Evolutionary conservation across 768 basidiomycete genomes (phyloP), one percentile per base, ranked within the genome.

Genomic region (Mycena kentingensis): DNA sequence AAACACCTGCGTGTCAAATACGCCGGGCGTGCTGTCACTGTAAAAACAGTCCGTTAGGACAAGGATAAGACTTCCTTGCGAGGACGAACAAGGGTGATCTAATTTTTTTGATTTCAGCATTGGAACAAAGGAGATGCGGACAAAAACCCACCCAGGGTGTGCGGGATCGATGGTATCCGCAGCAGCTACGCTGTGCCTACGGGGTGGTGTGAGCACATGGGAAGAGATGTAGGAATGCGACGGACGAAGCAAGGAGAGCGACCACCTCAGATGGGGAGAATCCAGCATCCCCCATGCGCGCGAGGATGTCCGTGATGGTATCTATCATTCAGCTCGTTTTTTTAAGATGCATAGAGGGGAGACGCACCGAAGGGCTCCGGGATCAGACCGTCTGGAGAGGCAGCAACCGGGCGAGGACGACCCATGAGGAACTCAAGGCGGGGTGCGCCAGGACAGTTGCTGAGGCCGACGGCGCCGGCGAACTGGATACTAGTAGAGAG

Each of bases 381-480:
- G 15, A 74, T 65, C n/a, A 72, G 55, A 18, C 44, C 44, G 38
- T 67, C 63, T 10, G 66, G 63, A 5, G 73, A 67, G 4, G 71
- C 49, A 27, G 45, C 49, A 2, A 63, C 63, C 27, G 58, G 52
- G 34, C 67, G 63, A 10, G 60, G 53, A 25, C 74, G 70, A n/a
- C 74, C 75, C 34, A 71, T 60, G 26, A 74, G 63, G 62, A 75
- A 75, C 46, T 64, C 61, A 2, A 74, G 60, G 1, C 59, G 66
- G 22, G 74, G 75, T 42, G 70, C 72, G 49, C 73, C 75, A 19
- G 71, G 66, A 52, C 74, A 76, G 60, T 73, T 73, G 42, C 62
- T 61, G 4, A 70, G 55, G 39, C 65, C 70, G 27, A 74, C 68
- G 7, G 66, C 67, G 36, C 65, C 69, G 21, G 68, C 70, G 37